These are phyloP conservation scores for Gaillardinia entomophila DNA, from an alignment of 805 yeast species.

Conservation along the genomic window DNA sequence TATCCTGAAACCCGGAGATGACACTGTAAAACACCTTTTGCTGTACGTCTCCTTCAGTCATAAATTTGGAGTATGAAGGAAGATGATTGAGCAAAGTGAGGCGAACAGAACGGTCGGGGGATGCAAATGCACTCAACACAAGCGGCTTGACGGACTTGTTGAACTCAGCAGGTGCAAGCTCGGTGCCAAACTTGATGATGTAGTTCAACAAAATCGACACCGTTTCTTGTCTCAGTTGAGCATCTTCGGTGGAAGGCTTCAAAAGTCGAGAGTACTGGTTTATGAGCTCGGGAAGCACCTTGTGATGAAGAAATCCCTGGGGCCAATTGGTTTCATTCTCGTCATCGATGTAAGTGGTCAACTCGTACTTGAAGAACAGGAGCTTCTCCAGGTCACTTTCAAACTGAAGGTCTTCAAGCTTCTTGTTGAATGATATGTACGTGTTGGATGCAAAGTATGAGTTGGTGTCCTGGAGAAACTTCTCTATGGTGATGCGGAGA, in stretches of 20 bases:
- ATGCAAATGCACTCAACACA: slow-evolving; percentile 54
- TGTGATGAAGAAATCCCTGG: slow-evolving; percentile 49
- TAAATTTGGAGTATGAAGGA: slow-evolving; percentile 44
- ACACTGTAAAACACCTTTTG: slow-evolving; percentile 62
- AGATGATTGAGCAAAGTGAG: slow-evolving; percentile 62
- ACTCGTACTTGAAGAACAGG: slow-evolving; percentile 28
- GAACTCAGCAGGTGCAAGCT: slow-evolving; percentile 28
- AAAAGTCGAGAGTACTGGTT: slow-evolving; percentile 28
- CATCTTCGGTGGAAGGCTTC: slow-evolving; percentile 20
- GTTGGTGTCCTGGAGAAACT: slow-evolving; percentile 20
- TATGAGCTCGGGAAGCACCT: slow-evolving; percentile 67
- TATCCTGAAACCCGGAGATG: slow-evolving; percentile 80
- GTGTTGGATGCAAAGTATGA: slow-evolving; percentile 30
- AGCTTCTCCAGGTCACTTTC: slow-evolving; percentile 50
- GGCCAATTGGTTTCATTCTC: slow-evolving; percentile 26
- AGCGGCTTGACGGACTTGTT: slow-evolving; percentile 49
- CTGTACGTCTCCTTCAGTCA: slow-evolving; percentile 59
- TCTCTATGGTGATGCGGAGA: slow-evolving; percentile 26
- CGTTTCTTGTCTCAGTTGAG: slow-evolving; percentile 30
- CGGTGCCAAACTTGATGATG: slow-evolving; percentile 31
- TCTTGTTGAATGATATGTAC: slow-evolving; percentile 47
- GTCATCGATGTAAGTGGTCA: slow-evolving; percentile 16
- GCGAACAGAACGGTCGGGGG: slow-evolving; percentile 74
- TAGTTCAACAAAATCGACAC: slow-evolving; percentile 33
- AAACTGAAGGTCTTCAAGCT: slow-evolving; percentile 51